Percentiles rank a stretch among this genome's conserved stretches.
These are phyloP conservation scores for Chlamydomonas urium DNA, from an alignment of 139 green algal species.

Conservation along the genomic window DNA sequence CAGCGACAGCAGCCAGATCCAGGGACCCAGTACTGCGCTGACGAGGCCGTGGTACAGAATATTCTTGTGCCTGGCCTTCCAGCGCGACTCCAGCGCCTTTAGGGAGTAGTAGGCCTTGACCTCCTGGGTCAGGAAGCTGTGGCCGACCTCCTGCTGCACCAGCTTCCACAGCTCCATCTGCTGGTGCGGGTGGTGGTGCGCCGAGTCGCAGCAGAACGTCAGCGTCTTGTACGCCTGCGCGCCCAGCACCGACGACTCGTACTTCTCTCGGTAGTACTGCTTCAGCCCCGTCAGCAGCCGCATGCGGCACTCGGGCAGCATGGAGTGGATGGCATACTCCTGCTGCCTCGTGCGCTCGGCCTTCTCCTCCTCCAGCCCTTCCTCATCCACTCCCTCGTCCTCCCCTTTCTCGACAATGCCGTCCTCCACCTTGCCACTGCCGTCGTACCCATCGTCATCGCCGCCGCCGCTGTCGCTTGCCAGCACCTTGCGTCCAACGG, in stretches of 20 bases:
- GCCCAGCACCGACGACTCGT: conserved; percentile 18
- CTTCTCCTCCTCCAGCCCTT: too few relatives aligned
- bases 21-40: background rate
- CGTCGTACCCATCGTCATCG: too few relatives aligned
- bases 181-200: conserved; percentile 22
- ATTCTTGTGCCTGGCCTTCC: too few relatives aligned
- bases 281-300: conserved; percentile 40
- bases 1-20: conserved; percentile 3
- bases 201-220: conserved; percentile 20
- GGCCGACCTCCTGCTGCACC: conserved; percentile 26
- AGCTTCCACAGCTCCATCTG: conserved; percentile 28
- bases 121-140: conserved; percentile 2
- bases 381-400: too few relatives aligned
- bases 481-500: background rate
- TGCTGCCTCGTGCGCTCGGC: too few relatives aligned
- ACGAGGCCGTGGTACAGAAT: too few relatives aligned
- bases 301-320: conserved; percentile 39
- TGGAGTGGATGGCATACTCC: background rate
- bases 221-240: conserved; percentile 24
- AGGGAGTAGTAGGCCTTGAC: conserved; percentile 24
- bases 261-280: conserved; percentile 35
- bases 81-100: too few relatives aligned
- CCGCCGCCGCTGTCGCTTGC: background rate
- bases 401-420: too few relatives aligned
- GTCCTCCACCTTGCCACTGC: too few relatives aligned